phyloP scores from a whole-genome alignment of 2,329 filamentous ascomycete genomes.

The Aureobasidium sp. region DNA sequence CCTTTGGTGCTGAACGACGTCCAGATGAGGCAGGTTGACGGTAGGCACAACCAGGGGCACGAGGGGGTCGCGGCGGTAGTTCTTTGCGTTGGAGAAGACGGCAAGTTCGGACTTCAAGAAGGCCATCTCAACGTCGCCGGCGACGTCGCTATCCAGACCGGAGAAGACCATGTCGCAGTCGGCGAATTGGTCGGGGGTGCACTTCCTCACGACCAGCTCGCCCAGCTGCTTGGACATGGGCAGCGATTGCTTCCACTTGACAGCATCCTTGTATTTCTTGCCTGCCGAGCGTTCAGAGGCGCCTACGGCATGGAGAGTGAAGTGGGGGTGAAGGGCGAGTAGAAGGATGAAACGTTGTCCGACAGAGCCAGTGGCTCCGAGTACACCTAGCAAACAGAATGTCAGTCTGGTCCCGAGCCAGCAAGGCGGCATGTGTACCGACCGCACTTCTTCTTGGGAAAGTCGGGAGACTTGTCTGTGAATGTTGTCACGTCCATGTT shows the following conservation, averaged over 20 bases:
- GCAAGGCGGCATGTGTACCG: conserved; percentile 17
- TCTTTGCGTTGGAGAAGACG: conserved; percentile 97
- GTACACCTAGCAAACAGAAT: conserved; percentile 43
- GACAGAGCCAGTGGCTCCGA: conserved; percentile 88
- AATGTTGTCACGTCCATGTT: conserved; percentile 37
- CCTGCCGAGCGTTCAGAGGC: conserved; percentile 83
- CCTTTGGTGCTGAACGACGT: conserved; percentile 82
- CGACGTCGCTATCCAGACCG: conserved; percentile 85
- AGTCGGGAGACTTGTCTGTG: conserved; percentile 28
- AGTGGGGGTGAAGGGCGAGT: conserved; percentile 76
- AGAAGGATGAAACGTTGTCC: conserved; percentile 93
- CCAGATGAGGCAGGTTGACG: conserved; percentile 81
- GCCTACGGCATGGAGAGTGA: conserved; percentile 79
- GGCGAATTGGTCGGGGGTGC: conserved; percentile 69
- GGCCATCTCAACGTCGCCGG: conserved; percentile 86
- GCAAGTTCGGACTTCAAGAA: conserved; percentile 82
- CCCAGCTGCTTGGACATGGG: conserved; percentile 70
- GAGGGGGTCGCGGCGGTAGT: conserved; percentile 82
- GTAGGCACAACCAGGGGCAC: conserved; percentile 92
- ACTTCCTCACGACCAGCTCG: conserved; percentile 77
- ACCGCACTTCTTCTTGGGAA: conserved; percentile 47
- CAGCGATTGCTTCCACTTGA: conserved; percentile 84
- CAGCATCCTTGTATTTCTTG: conserved; percentile 91
- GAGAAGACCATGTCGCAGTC: conserved; percentile 94
- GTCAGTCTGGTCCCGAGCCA: background rate